Evolutionary conservation across 768 basidiomycete genomes (phyloP).

Genomic region (Serendipita sp.): DNA sequence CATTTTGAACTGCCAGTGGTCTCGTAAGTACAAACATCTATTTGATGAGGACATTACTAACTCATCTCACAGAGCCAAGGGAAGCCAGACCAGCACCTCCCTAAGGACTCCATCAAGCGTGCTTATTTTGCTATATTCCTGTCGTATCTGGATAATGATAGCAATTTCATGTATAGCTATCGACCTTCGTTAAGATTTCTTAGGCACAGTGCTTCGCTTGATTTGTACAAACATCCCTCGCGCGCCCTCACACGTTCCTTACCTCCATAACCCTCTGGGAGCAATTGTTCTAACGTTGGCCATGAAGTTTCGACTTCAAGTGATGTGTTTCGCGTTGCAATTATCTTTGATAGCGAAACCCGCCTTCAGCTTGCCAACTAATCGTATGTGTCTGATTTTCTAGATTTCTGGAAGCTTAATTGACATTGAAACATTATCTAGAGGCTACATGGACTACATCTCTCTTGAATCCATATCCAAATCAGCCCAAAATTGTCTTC

Average conservation of each 20-base stretch:
- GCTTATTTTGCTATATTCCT: not conserved
- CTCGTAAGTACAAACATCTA: conserved; percentile 29
- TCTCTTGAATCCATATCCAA: conserved; percentile 10
- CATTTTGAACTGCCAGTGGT: conserved; percentile 57
- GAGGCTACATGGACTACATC: not conserved
- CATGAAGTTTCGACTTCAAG: no score
- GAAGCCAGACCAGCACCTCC: not conserved
- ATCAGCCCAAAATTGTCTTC: conserved; percentile 40
- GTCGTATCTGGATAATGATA: not conserved
- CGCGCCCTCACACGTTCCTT: not conserved
- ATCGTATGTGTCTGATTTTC: no score
- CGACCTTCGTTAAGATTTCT: not conserved
- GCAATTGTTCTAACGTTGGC: no score
- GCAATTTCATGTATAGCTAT: not conserved
- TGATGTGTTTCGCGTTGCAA: no score
- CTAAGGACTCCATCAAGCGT: not conserved
- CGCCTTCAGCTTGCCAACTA: no score
- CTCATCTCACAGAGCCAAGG: not conserved
- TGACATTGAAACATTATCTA: no score
- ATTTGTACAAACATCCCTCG: not conserved
- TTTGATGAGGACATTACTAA: not conserved
- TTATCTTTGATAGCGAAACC: no score
- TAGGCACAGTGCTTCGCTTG: not conserved
- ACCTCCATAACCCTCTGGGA: no score
- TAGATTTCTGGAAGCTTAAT: no score